A percentile compares a stretch with the other conserved stretches of the same genome.
Conservation (phyloP, 2,329 filamentous ascomycete genomes). For the Incumbomyces delicatus region DNA sequence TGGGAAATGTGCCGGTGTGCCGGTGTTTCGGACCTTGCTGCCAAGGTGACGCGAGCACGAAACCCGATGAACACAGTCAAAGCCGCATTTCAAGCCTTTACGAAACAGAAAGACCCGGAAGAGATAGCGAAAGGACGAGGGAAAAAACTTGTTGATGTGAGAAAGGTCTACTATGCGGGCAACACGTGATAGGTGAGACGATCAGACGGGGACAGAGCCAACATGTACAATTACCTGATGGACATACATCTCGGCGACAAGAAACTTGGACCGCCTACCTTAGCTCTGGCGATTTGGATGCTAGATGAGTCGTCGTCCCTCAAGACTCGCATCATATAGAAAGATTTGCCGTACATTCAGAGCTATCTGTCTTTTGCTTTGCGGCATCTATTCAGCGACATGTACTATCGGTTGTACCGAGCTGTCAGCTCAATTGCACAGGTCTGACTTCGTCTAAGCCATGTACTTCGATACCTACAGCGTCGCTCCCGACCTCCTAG, state of each 20-base stretch:
- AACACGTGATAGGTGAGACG: slow-evolving; percentile 40
- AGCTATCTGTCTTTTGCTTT: neutral
- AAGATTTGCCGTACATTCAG: neutral
- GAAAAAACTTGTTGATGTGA: slow-evolving; percentile 89
- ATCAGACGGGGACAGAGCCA: too few species aligned
- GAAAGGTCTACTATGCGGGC: slow-evolving; percentile 94
- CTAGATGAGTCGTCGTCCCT: neutral
- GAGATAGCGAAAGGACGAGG: slow-evolving; percentile 80
- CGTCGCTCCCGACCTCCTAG: too few species aligned
- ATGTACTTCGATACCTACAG: too few species aligned
- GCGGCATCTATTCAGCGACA: too few species aligned
- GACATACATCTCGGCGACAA: too few species aligned
- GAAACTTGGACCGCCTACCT: too few species aligned
- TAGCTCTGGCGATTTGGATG: neutral
- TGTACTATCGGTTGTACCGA: neutral
- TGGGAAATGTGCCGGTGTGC: slow-evolving; percentile 86
- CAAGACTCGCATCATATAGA: neutral
- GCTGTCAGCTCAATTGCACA: neutral
- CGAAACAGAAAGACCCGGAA: slow-evolving; percentile 76
- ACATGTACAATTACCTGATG: too few species aligned
- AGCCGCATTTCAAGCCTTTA: slow-evolving; percentile 73
- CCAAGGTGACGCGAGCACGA: slow-evolving; percentile 69
- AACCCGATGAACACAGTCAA: slow-evolving; percentile 99
- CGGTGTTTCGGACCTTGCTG: slow-evolving; percentile 79
- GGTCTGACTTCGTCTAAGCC: too few species aligned